Conservation (phyloP, 352 stramenopile genomes). For the Pythium chondricola region DNA sequence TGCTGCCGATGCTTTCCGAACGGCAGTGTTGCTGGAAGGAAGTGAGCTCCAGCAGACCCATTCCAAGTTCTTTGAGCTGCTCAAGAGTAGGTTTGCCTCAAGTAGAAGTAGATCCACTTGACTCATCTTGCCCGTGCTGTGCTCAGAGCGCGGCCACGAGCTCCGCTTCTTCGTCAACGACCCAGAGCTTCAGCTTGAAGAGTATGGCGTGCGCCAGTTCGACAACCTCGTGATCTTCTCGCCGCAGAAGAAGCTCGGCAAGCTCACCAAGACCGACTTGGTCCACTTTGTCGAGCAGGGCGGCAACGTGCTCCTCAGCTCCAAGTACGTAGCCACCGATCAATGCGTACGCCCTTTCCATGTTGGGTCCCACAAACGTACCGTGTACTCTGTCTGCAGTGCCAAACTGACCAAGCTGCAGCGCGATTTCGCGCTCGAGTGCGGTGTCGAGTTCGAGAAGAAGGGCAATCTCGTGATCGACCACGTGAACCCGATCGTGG, state of each 20-base stretch:
- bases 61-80: slow-evolving; percentile 69
- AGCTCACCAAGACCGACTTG: slow-evolving; percentile 59
- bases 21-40: slow-evolving; percentile 62
- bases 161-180: slow-evolving; percentile 55
- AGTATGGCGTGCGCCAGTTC: slow-evolving; percentile 82
- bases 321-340: slow-evolving; percentile 36
- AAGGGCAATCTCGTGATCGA: slow-evolving; percentile 86
- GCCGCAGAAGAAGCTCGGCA: slow-evolving; percentile 69
- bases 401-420: slow-evolving; percentile 75
- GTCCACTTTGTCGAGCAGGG: slow-evolving; percentile 84
- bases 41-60: slow-evolving; percentile 52
- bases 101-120: not conserved
- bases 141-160: slow-evolving; percentile 55
- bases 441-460: slow-evolving; percentile 85
- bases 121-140: not conserved
- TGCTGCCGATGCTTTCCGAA: slow-evolving; percentile 34
- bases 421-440: slow-evolving; percentile 81
- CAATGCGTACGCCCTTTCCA: not conserved
- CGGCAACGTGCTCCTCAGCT: slow-evolving; percentile 76
- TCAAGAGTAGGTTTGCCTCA: slow-evolving; percentile 32
- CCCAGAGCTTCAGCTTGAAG: slow-evolving; percentile 50
- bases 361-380: too few species aligned
- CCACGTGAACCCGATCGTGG: slow-evolving; percentile 63
- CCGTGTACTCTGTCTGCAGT: slow-evolving; percentile 6
- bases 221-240: slow-evolving; percentile 90